phyloP scores from a whole-genome alignment of 2,329 filamentous ascomycete species.

The Phaeosphaeriaceae sp. region DNA sequence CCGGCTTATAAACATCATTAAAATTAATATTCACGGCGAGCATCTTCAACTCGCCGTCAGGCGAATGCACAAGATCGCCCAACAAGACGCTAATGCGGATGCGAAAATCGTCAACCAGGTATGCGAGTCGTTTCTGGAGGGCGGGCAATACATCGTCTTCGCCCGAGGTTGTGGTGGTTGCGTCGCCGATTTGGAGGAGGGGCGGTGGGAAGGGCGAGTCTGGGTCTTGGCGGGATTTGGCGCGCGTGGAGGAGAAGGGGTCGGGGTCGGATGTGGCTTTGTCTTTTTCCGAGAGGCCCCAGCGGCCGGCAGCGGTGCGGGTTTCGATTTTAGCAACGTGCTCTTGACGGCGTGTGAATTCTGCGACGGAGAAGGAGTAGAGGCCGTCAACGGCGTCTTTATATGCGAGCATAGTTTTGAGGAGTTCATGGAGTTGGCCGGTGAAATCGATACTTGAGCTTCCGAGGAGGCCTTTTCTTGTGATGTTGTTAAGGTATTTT shows the following conservation, averaged over 20 bases:
- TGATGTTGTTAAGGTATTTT: conserved; percentile 90
- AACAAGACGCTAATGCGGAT: conserved; percentile 79
- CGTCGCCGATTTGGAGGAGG: conserved; percentile 40
- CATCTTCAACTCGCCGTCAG: conserved; percentile 94
- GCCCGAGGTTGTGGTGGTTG: conserved; percentile 50
- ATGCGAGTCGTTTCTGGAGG: conserved; percentile 73
- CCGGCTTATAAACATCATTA: conserved; percentile 91
- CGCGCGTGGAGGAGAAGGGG: conserved; percentile 29
- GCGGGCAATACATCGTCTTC: conserved; percentile 74
- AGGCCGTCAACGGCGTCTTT: conserved; percentile 92
- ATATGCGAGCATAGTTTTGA: conserved; percentile 93
- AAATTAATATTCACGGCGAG: conserved; percentile 98
- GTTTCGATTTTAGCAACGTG: conserved; percentile 74
- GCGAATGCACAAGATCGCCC: conserved; percentile 89
- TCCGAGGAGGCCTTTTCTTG: conserved; percentile 91
- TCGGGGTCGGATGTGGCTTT: conserved; percentile 40
- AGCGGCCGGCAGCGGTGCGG: conserved; percentile 67
- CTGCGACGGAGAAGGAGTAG: conserved; percentile 92
- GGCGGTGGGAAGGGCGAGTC: conserved; percentile 53
- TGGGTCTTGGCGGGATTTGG: conserved; percentile 35
- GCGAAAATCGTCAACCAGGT: conserved; percentile 78
- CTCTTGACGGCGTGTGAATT: conserved; percentile 92
- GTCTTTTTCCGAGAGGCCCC: conserved; percentile 65
- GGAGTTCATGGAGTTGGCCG: conserved; percentile 86
- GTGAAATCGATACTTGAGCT: conserved; percentile 77